phyloP scores from a whole-genome alignment of 768 basidiomycete genomes.

The Lactarius quietus region DNA sequence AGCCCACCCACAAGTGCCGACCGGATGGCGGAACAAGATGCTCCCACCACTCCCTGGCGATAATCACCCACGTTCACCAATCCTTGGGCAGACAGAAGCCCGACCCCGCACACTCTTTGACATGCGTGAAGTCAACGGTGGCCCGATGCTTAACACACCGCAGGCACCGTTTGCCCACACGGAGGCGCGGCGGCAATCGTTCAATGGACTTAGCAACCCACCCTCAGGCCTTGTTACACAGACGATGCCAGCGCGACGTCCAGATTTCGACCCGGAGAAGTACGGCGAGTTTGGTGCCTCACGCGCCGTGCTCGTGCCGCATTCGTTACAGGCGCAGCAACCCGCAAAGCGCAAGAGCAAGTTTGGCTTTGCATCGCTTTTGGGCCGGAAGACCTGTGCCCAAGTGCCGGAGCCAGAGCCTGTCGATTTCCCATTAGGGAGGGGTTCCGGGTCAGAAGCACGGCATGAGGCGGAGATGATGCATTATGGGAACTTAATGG shows the following conservation, averaged over 20 bases:
- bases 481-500: constrained; percentile 51
- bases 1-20: constrained; percentile 14
- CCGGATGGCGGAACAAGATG: constrained; percentile 61
- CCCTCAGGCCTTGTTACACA: constrained; percentile 51
- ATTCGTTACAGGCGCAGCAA: constrained; percentile 3
- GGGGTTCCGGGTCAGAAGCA: constrained; percentile 33
- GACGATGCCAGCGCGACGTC: constrained; percentile 39
- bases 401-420: constrained; percentile 21
- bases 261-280: constrained; percentile 29
- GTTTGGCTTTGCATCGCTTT: constrained; percentile 62
- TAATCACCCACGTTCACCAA: constrained; percentile 30
- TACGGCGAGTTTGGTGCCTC: constrained; percentile 77
- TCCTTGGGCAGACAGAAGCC: constrained; percentile 35
- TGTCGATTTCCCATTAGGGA: constrained; percentile 28
- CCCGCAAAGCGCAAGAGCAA: constrained; percentile 64
- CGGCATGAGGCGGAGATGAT: constrained; percentile 45
- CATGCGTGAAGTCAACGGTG: constrained; percentile 47
- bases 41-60: constrained; percentile 72
- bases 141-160: constrained; percentile 54
- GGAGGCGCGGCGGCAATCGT: constrained; percentile 71
- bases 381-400: constrained; percentile 51
- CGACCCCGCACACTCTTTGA: constrained; percentile 69
- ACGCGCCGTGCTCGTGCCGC: constrained; percentile 49
- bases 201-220: constrained; percentile 56
- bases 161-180: constrained; percentile 56